Evolutionary conservation across 176 grass and related monocot species (phyloP), one percentile per base, ranked within the genome.

Genomic region (Coix lacrymajobi): DNA sequence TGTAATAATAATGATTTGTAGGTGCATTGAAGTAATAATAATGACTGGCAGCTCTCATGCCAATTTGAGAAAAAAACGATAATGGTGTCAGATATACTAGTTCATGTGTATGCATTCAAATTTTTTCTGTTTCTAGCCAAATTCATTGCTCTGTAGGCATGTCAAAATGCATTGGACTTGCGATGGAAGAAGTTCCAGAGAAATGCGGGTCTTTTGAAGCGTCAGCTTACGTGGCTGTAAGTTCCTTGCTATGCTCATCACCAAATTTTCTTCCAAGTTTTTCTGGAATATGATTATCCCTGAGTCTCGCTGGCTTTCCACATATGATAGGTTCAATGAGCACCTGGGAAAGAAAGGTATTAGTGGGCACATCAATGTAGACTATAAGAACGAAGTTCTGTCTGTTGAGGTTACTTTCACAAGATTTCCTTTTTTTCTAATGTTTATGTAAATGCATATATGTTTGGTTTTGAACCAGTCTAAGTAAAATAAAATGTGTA

Each of bases 281-380:
- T 54, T 7, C 41, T 46, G n/a, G 63, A 41, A 64, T 71, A n/a
- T 29, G 7, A 34, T 73, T 82, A 56, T 34, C 71, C n/a, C 76
- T 91, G 57, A 75, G 5, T 71, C 75, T 0, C 36, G 20, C 15
- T 24, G 17, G n/a, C 24, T 87, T 75, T 87, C 15, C 71, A 66
- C 68, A 51, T 74, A 66, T 83, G 65, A 22, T 79, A 98, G 96
- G 85, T 98, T 98, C 67, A 95, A 98, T 44, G 92, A 94, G 39
- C 92, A 98, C 85, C 88, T 95, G 39, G 90, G 96, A 71, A 95
- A 91, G 85, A 98, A 95, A 80, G 96, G 96, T 41, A 88, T 98
- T 24, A 93, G 87, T 84, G 92, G 96, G 38, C 78, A 91, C 56
- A 93, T 98, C 62, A 95, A 98, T 3, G 79, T 98, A 37, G 92